Percentiles rank a stretch among this genome's conserved stretches.
Evolutionary conservation across 805 yeast species (phyloP).

Genomic region (Hanseniaspora taiwanica): DNA sequence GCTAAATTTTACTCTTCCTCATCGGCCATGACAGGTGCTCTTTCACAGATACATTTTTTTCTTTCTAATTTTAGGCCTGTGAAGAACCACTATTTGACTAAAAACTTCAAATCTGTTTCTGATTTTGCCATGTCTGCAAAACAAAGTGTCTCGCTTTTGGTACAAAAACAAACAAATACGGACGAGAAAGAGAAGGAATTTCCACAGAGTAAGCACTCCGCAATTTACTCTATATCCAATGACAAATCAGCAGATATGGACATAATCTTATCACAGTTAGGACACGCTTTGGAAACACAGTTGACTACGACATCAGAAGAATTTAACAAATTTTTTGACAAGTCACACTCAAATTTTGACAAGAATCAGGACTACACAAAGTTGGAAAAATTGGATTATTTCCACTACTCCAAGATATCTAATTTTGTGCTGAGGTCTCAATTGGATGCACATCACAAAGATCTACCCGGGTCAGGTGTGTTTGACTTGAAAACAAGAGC

Average conservation of each 20-base stretch:
- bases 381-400: slow-evolving; percentile 24
- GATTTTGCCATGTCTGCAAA: slow-evolving; percentile 32
- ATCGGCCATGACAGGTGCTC: slow-evolving; percentile 68
- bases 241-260: slow-evolving; percentile 60
- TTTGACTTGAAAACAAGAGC: slow-evolving; percentile 92
- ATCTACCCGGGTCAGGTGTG: slow-evolving; percentile 81
- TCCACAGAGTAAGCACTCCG: too few species aligned
- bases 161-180: slow-evolving; percentile 30
- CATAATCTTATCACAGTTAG: slow-evolving; percentile 56
- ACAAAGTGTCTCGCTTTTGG: slow-evolving; percentile 43
- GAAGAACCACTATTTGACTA: slow-evolving; percentile 33
- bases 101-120: slow-evolving; percentile 25
- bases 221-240: slow-evolving; percentile 46
- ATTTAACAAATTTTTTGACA: slow-evolving; percentile 28
- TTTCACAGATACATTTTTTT: slow-evolving; percentile 62
- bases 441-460: slow-evolving; percentile 63
- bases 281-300: slow-evolving; percentile 66
- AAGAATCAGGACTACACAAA: slow-evolving; percentile 6
- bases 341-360: slow-evolving; percentile 3
- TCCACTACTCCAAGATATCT: slow-evolving; percentile 62
- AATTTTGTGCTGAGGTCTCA: slow-evolving; percentile 78
- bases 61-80: slow-evolving; percentile 48
- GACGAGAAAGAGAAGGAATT: too few species aligned
- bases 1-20: slow-evolving; percentile 60
- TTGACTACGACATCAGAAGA: slow-evolving; percentile 47